Evolutionary conservation across 2,329 filamentous ascomycete genomes (phyloP), one percentile per base, ranked within the genome.

Genomic region (Diplodia seriata): DNA sequence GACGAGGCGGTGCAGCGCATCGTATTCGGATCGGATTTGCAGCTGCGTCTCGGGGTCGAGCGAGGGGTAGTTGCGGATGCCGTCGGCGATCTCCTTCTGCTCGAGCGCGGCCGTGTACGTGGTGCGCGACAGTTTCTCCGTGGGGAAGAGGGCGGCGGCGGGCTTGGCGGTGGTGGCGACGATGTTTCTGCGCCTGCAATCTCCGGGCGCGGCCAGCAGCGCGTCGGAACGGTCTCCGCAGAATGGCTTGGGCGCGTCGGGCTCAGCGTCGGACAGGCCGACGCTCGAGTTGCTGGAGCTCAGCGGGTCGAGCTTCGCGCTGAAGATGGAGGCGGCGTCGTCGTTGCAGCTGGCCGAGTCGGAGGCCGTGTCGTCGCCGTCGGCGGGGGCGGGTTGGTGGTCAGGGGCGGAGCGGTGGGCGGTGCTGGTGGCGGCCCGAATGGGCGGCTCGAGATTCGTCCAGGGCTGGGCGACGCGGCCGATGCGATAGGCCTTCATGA

Each of bases 401-500:
- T 75, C 82, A 73, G 83, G 73, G 54, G 83, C 82, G 33, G 2
- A 8, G 33, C 31, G 31, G 4, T 33, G 31, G 31, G 33, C 33
- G 9, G 8, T n/a, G n/a, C n/a, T n/a, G n/a, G n/a, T 11, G 33
- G 33, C 33, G 50, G 73, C 84, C 74, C 84, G 82, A 69, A 89
- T 88, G 71, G 87, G 87, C 67, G 87, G 87, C 71, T 83, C 84
- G 71, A 84, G 80, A 77, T 87, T 88, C 69, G 78, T 77, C 87
- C 87, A 90, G 47, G 82, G 82, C 70, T 84, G 82, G 66, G 78
- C 73, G 56, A 85, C 84, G 73, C 83, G 84, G 72, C 87, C 87
- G 72, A 90, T 87, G 72, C 85, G 85, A 77, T 84, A 88, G 72
- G 83, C 82, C 75, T 83, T 85, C 86, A 90, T 88, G 62, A 83